phyloP scores from a whole-genome alignment of 306 rosid genomes.

The Oemleria cerasiformis region DNA sequence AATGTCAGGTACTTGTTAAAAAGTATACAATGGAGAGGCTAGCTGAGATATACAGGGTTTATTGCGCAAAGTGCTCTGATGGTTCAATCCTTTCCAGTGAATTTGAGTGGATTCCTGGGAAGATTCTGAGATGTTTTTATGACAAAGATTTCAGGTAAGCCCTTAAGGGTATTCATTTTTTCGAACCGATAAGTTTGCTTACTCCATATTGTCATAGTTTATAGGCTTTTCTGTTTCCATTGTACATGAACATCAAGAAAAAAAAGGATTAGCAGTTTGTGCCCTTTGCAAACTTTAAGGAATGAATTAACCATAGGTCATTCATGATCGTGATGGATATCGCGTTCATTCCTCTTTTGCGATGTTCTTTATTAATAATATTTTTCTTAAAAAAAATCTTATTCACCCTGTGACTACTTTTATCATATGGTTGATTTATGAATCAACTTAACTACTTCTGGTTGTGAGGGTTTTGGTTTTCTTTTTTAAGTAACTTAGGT shows the following conservation, averaged over 20 bases:
- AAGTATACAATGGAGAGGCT: slow-evolving; percentile 90
- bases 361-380: background rate
- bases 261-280: background rate
- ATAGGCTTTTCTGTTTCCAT: background rate
- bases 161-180: background rate
- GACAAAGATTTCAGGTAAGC: slow-evolving; percentile 96
- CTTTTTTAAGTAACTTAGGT: background rate
- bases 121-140: slow-evolving; percentile 84
- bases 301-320: background rate
- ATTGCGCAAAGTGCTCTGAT: slow-evolving; percentile 56
- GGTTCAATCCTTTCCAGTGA: slow-evolving; percentile 42
- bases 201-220: slow-evolving; percentile 12
- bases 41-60: slow-evolving; percentile 71
- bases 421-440: background rate
- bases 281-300: background rate
- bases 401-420: background rate
- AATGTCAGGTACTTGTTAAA: slow-evolving; percentile 81
- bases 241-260: background rate
- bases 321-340: background rate
- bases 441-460: slow-evolving; percentile 4
- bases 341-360: background rate
- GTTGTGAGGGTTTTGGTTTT: background rate
- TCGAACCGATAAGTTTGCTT: background rate
- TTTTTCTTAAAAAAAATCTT: background rate
- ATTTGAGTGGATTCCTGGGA: slow-evolving; percentile 90